phyloP scores from a whole-genome alignment of 2,329 filamentous ascomycete species.

The Lachnellula occidentalis region DNA sequence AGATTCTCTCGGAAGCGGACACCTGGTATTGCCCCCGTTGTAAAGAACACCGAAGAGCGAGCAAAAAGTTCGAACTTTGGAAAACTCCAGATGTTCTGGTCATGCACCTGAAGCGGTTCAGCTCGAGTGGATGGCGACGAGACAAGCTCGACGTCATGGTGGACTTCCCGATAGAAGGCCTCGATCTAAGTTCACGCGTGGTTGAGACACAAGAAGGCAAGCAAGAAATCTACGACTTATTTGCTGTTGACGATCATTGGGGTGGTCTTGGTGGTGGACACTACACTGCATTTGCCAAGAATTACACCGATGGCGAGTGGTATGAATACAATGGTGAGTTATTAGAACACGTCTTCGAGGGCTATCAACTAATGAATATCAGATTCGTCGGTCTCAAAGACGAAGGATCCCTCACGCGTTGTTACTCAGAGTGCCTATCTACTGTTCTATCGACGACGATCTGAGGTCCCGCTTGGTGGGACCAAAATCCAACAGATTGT shows the following conservation, averaged over 20 bases:
- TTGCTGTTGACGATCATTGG: slow-evolving; percentile 94
- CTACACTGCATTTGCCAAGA: slow-evolving; percentile 92
- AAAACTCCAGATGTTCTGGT: slow-evolving; percentile 92
- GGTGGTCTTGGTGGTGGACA: slow-evolving; percentile 91
- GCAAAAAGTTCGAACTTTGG: slow-evolving; percentile 97
- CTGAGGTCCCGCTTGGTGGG: slow-evolving; percentile 71
- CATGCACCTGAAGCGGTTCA: slow-evolving; percentile 93
- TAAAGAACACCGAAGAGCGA: slow-evolving; percentile 86
- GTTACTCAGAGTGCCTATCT: slow-evolving; percentile 81
- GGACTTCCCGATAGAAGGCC: slow-evolving; percentile 82
- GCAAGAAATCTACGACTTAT: slow-evolving; percentile 81
- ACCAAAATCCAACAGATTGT: slow-evolving; percentile 67
- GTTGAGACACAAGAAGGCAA: slow-evolving; percentile 77
- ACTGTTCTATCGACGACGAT: slow-evolving; percentile 89
- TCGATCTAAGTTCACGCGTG: slow-evolving; percentile 77
- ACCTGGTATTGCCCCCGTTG: slow-evolving; percentile 97
- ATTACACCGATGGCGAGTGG: slow-evolving; percentile 84
- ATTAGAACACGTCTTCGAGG: not conserved
- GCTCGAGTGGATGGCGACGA: slow-evolving; percentile 71
- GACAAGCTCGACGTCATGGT: slow-evolving; percentile 91
- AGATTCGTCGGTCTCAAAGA: slow-evolving; percentile 71
- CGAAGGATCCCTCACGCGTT: slow-evolving; percentile 54
- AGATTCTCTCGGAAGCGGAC: slow-evolving; percentile 90
- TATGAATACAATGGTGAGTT: slow-evolving; percentile 90
- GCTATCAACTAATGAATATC: slow-evolving; percentile 36